Percentiles rank a stretch among this genome's conserved stretches.
phyloP scores from a whole-genome alignment of 441 rosid genomes.

The Euphorbia celastroides region DNA sequence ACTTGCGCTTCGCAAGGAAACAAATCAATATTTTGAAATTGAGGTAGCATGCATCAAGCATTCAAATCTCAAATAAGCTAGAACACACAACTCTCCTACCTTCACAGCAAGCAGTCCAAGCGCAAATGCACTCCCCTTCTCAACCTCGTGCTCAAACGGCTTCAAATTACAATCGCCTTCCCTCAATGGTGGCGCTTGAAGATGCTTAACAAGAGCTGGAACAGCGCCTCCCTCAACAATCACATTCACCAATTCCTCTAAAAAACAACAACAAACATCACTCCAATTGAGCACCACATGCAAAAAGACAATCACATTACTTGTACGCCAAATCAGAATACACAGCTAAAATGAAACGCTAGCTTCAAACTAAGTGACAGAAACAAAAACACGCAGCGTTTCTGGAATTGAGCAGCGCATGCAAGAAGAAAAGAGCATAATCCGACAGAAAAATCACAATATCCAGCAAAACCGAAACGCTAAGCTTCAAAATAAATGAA shows the following conservation, averaged over 20 bases:
- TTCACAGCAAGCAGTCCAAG: conserved; percentile 93
- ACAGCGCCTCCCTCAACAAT: conserved; percentile 95
- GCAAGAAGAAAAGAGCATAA: no score
- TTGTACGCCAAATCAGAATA: background rate
- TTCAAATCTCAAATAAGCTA: background rate
- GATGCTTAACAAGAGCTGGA: conserved; percentile 89
- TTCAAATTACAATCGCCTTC: conserved; percentile 43
- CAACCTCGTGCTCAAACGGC: conserved; percentile 97
- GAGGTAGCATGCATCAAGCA: background rate
- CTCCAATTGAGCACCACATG: conserved; percentile 10
- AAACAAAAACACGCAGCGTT: no score
- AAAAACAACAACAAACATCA: background rate
- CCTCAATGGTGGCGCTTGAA: conserved; percentile 62
- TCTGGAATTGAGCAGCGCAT: no score
- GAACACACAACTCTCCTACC: conserved; percentile 31
- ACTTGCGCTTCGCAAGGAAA: background rate
- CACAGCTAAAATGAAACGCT: no score
- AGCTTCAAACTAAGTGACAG: no score
- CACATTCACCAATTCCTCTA: conserved; percentile 92
- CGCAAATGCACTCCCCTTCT: conserved; percentile 98
- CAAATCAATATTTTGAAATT: background rate
- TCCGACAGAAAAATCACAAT: no score
- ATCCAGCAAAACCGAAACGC: background rate
- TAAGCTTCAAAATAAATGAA: background rate
- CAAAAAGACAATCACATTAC: background rate